Percentiles rank a stretch among this genome's conserved stretches.
Conservation (phyloP, 371 early-diverging fungal genomes). For the Mucor plumbeus region DNA sequence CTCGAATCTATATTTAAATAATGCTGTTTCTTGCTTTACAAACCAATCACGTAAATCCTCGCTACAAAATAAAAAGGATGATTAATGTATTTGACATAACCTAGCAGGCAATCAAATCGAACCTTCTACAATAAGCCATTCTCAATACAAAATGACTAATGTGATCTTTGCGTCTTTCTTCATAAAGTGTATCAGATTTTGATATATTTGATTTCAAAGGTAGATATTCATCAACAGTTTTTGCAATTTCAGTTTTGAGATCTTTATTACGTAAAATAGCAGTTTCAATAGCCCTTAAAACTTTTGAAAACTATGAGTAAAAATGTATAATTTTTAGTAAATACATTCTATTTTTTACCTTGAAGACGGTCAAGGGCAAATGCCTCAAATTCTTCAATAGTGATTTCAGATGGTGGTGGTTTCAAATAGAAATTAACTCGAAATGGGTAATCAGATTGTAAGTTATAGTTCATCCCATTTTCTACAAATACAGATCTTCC, state of each 20-base stretch:
- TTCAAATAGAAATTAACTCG: constrained; percentile 82
- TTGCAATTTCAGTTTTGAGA: constrained; percentile 59
- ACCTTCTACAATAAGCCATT: constrained; percentile 90
- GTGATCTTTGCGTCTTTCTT: constrained; percentile 90
- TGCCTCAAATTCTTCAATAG: constrained; percentile 89
- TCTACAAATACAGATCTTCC: constrained; percentile 20
- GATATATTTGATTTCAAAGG: constrained; percentile 66
- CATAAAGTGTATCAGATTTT: constrained; percentile 47
- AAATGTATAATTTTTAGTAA: not conserved
- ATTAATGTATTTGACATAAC: too few relatives aligned
- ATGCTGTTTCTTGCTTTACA: constrained; percentile 79
- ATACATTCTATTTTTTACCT: constrained; percentile 38
- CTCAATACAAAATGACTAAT: constrained; percentile 93
- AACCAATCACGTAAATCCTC: constrained; percentile 93
- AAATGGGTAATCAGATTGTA: constrained; percentile 63
- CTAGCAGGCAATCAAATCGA: not conserved
- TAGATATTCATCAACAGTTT: constrained; percentile 66
- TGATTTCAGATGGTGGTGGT: constrained; percentile 81
- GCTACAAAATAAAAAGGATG: constrained; percentile 29
- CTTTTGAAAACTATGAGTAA: constrained; percentile 22
- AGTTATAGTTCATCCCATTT: constrained; percentile 12
- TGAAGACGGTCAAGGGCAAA: constrained; percentile 93
- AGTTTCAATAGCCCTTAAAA: constrained; percentile 85
- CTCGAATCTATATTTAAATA: constrained; percentile 80
- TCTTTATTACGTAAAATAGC: constrained; percentile 80